Conservation (phyloP, 441 rosid species). For the Corymbia citriodora region DNA sequence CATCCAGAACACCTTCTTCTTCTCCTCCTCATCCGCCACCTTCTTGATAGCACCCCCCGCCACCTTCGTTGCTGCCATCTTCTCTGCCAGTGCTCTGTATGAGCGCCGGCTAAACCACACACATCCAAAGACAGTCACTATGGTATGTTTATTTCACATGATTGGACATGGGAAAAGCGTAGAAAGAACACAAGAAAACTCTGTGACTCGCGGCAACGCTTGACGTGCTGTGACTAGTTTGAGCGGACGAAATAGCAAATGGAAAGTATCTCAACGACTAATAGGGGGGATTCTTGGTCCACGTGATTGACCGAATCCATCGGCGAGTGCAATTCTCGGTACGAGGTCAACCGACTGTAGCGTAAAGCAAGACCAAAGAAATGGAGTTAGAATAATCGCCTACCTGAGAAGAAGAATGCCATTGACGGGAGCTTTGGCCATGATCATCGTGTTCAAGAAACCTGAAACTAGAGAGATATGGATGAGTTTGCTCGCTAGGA, state of each 20-base stretch:
- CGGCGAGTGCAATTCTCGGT: neutral
- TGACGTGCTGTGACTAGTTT: neutral
- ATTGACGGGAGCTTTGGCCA: neutral
- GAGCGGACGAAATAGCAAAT: neutral
- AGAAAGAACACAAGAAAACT: neutral
- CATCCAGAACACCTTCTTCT: constrained; percentile 31
- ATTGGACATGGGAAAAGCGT: neutral
- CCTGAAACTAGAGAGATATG: neutral
- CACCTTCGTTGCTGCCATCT: neutral
- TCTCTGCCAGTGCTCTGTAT: neutral
- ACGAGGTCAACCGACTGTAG: neutral
- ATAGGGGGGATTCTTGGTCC: neutral
- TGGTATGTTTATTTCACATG: neutral
- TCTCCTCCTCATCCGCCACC: neutral
- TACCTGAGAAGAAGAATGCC: neutral
- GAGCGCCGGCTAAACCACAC: neutral
- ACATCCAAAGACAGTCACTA: neutral
- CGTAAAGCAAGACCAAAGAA: neutral
- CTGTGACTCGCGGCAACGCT: neutral
- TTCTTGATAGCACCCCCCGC: accelerated
- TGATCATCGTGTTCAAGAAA: neutral
- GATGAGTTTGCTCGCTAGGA: neutral
- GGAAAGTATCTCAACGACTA: neutral
- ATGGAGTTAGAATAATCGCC: neutral
- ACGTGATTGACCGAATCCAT: neutral